Percentiles rank a stretch among this genome's conserved stretches.
Evolutionary conservation across 2,329 filamentous ascomycete genomes (phyloP).

Genomic region (Epichloe amarillans): DNA sequence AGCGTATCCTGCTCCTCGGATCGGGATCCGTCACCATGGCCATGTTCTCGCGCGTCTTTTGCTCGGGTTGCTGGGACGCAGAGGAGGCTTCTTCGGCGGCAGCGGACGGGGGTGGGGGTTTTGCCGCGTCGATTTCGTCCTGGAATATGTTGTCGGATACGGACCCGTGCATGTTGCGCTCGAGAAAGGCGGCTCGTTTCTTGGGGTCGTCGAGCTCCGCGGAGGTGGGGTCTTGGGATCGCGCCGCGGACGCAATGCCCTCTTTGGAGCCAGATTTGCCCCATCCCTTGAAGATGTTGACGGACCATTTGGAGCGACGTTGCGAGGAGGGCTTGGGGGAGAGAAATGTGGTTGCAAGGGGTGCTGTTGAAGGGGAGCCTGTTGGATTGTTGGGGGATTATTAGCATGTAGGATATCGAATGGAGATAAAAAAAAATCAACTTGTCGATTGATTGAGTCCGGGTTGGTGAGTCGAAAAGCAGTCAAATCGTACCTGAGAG

Average conservation of each 20-base stretch:
- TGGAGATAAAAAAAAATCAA: too few relatives aligned
- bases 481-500: constrained; percentile 37
- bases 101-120: constrained; percentile 13
- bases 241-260: constrained; percentile 16
- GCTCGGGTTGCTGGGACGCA: constrained; percentile 17
- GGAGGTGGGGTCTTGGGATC: constrained; percentile 11
- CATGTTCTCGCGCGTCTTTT: constrained; percentile 37
- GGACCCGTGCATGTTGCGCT: constrained; percentile 26
- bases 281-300: constrained; percentile 27
- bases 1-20: constrained; percentile 55
- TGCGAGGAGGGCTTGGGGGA: constrained; percentile 11
- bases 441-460: background rate
- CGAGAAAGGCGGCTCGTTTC: constrained; percentile 27
- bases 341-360: constrained; percentile 9
- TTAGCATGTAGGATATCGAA: background rate
- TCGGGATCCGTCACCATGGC: constrained; percentile 59
- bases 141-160: constrained; percentile 49
- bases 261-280: constrained; percentile 17
- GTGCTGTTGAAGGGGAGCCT: constrained; percentile 7
- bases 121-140: constrained; percentile 34
- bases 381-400: background rate
- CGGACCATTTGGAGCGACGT: constrained; percentile 30
- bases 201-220: constrained; percentile 29
- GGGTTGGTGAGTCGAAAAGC: background rate
- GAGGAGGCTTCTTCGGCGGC: constrained; percentile 7